Conservation (phyloP, 176 grass and related monocot genomes). For the Echinochloa phyllopogon region DNA sequence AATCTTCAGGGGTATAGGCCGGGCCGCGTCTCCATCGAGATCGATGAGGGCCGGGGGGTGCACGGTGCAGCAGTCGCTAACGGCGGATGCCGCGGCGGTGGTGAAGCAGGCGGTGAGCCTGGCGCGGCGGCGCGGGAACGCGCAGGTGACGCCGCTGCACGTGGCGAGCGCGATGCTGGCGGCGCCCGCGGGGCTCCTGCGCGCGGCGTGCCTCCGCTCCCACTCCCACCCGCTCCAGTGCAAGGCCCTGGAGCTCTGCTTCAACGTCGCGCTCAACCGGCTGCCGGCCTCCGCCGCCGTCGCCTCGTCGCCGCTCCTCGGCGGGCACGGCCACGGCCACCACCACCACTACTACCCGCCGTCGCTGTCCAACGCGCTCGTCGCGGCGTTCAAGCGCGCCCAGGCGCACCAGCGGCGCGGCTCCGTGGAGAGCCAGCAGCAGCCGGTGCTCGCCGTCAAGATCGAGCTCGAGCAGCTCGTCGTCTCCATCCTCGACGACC, state of each 20-base stretch:
- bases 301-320: slow-evolving; percentile 54
- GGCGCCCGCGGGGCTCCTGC: slow-evolving; percentile 65
- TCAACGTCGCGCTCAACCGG: slow-evolving; percentile 94
- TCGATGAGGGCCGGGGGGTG: slow-evolving; percentile 93
- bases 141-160: slow-evolving; percentile 94
- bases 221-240: slow-evolving; percentile 93
- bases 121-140: slow-evolving; percentile 74
- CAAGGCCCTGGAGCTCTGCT: slow-evolving; percentile 97
- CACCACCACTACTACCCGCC: slow-evolving; percentile 61
- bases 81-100: slow-evolving; percentile 66
- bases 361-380: slow-evolving; percentile 88
- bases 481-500: slow-evolving; percentile 96
- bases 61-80: slow-evolving; percentile 83
- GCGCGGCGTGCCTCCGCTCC: slow-evolving; percentile 76
- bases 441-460: slow-evolving; percentile 86
- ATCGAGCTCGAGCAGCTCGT: slow-evolving; percentile 94
- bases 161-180: slow-evolving; percentile 93
- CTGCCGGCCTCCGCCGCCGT: slow-evolving; percentile 66
- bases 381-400: slow-evolving; percentile 92
- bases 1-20: background rate
- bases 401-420: slow-evolving; percentile 92
- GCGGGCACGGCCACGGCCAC: slow-evolving; percentile 43
- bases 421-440: slow-evolving; percentile 86
- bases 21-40: slow-evolving; percentile 10
- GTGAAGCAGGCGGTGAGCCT: slow-evolving; percentile 88